A percentile compares a stretch with the other conserved stretches of the same genome.
Evolutionary conservation across 176 grass and related monocot genomes (phyloP).

Genomic region (Phoenix dactylifera): DNA sequence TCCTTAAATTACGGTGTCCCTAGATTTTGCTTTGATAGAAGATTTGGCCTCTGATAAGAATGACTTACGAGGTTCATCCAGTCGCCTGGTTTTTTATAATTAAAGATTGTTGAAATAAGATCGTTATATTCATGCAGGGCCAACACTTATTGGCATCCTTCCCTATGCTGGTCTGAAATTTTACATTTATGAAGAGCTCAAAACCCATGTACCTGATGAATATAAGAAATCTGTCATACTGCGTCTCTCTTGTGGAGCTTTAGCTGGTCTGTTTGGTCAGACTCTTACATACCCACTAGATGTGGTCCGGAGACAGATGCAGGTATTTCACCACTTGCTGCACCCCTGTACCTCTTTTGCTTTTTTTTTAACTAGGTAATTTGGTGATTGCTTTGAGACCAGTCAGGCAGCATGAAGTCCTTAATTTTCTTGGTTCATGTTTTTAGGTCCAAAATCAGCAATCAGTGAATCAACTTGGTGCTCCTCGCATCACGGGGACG

Average conservation of each 20-base stretch:
- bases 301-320: slow-evolving; percentile 98
- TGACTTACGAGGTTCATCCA: no score
- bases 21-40: no score
- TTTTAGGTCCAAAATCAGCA: slow-evolving; percentile 63
- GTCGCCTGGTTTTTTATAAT: no score
- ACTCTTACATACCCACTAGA: slow-evolving; percentile 94
- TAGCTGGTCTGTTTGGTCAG: slow-evolving; percentile 97
- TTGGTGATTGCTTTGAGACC: no score
- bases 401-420: no score
- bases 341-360: not conserved
- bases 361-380: not conserved
- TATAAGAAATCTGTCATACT: slow-evolving; percentile 75
- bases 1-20: no score
- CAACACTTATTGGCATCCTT: slow-evolving; percentile 88
- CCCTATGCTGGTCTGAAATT: slow-evolving; percentile 99
- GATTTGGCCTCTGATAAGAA: no score
- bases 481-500: slow-evolving; percentile 53
- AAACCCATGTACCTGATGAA: slow-evolving; percentile 69
- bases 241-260: slow-evolving; percentile 73
- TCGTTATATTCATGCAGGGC: slow-evolving; percentile 30
- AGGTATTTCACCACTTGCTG: slow-evolving; percentile 35
- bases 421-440: slow-evolving; percentile 7
- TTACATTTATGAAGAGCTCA: slow-evolving; percentile 95
- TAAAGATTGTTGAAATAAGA: no score
- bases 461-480: slow-evolving; percentile 28